Conservation (phyloP, 73 alveolate species). For the Paraurostyla sp. region DNA sequence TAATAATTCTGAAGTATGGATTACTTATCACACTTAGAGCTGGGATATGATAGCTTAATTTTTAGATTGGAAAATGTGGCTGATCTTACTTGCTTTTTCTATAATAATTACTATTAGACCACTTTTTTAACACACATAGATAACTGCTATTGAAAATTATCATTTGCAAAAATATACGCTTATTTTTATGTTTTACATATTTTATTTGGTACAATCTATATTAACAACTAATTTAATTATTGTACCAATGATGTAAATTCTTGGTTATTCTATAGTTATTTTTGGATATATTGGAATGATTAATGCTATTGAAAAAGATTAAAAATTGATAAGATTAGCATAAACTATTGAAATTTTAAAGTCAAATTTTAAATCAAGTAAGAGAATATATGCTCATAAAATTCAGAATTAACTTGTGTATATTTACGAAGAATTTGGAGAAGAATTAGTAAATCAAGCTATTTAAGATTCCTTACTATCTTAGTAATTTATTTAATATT, state of each 20-base stretch:
- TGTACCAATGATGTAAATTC: neutral
- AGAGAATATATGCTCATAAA: conserved; percentile 21
- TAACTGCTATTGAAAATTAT: too few relatives aligned
- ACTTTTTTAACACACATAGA: neutral
- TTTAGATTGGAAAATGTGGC: neutral
- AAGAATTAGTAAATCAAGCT: neutral
- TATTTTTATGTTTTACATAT: neutral
- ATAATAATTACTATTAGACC: neutral
- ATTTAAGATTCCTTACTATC: neutral
- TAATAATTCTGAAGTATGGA: neutral
- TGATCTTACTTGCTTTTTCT: neutral
- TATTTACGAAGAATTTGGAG: conserved; percentile 14
- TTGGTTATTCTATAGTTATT: conserved; percentile 28
- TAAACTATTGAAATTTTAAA: neutral
- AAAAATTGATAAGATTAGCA: neutral
- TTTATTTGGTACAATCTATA: neutral
- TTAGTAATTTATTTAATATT: neutral
- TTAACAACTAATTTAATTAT: neutral
- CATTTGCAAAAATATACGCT: too few relatives aligned
- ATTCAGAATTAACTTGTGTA: conserved; percentile 2
- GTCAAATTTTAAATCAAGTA: neutral
- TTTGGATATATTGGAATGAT: neutral
- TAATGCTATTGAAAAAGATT: neutral
- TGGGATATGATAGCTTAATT: neutral
- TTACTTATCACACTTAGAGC: neutral